A percentile compares a stretch with the other conserved stretches of the same genome.
These are phyloP conservation scores for Cladosporium halotolerans DNA, from an alignment of 2,329 filamentous ascomycete species.

Conservation along the genomic window DNA sequence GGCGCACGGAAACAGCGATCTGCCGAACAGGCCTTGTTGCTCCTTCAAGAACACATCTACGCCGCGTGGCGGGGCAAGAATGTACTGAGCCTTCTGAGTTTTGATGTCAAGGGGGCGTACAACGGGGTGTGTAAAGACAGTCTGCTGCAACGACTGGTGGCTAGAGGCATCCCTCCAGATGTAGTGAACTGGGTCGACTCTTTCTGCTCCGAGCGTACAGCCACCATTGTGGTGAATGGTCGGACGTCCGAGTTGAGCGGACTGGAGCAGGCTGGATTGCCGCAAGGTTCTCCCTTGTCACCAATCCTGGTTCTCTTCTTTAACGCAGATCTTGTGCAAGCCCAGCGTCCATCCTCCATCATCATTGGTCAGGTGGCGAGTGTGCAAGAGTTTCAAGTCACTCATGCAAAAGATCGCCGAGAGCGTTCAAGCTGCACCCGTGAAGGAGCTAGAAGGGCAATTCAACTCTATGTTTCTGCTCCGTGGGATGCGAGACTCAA, in stretches of 20 bases:
- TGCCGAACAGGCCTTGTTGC: not conserved
- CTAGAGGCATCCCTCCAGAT: constrained; percentile 23
- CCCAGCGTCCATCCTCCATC: not conserved
- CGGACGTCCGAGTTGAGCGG: too few species aligned
- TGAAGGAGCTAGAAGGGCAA: not conserved
- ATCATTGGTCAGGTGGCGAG: not conserved
- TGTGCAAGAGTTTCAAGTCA: not conserved
- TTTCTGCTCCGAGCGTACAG: constrained; percentile 23
- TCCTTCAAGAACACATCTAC: not conserved
- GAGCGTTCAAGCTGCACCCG: not conserved
- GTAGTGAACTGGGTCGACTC: constrained; percentile 22
- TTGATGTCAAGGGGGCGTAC: constrained; percentile 38
- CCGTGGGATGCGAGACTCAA: not conserved
- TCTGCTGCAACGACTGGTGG: constrained; percentile 17
- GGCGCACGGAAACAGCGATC: not conserved
- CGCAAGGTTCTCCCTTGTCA: constrained; percentile 27
- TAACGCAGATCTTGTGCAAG: constrained; percentile 17
- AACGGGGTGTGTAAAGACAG: constrained; percentile 32
- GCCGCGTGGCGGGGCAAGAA: not conserved
- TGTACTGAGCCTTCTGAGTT: constrained; percentile 27
- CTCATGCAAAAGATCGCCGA: not conserved
- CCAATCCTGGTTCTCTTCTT: constrained; percentile 32
- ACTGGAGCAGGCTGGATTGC: constrained; percentile 21
- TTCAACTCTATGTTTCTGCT: not conserved
- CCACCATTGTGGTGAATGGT: constrained; percentile 15